phyloP scores from a whole-genome alignment of 2,329 filamentous ascomycete species.

The Arthrobotrys conoides region DNA sequence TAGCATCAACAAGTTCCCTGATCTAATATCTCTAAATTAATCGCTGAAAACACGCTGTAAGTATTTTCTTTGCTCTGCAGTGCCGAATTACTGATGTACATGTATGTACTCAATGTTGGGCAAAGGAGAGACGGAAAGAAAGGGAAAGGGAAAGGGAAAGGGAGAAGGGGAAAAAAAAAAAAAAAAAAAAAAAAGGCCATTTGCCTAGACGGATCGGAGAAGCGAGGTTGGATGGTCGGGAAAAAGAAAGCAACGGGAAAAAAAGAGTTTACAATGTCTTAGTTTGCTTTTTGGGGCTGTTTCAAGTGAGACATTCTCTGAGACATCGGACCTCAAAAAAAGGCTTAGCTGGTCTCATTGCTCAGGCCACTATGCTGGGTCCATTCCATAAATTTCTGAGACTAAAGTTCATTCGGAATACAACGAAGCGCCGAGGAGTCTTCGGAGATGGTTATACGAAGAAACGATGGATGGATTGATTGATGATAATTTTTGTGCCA shows the following conservation, averaged over 20 bases:
- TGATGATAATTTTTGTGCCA: too few relatives aligned
- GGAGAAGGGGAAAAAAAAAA: neutral
- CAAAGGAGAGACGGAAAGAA: too few relatives aligned
- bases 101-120: too few relatives aligned
- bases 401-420: constrained; percentile 17
- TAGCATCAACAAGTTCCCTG: neutral
- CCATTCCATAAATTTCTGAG: constrained; percentile 12
- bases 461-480: too few relatives aligned
- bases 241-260: neutral
- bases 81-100: too few relatives aligned
- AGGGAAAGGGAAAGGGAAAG: neutral
- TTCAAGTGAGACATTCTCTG: constrained; percentile 56
- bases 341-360: constrained; percentile 58
- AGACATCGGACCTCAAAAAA: constrained; percentile 51
- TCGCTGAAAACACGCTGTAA: too few relatives aligned
- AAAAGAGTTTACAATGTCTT: constrained; percentile 41
- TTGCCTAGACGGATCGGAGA: constrained; percentile 15
- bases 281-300: constrained; percentile 57
- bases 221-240: constrained; percentile 28
- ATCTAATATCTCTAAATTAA: too few relatives aligned
- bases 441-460: constrained; percentile 1
- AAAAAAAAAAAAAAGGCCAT: neutral
- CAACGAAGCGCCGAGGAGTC: constrained; percentile 15
- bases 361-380: constrained; percentile 42
- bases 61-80: too few relatives aligned